Evolutionary conservation across 2,329 filamentous ascomycete species (phyloP), one percentile per base, ranked within the genome.

Genomic region (Colletotrichum theobromicola): DNA sequence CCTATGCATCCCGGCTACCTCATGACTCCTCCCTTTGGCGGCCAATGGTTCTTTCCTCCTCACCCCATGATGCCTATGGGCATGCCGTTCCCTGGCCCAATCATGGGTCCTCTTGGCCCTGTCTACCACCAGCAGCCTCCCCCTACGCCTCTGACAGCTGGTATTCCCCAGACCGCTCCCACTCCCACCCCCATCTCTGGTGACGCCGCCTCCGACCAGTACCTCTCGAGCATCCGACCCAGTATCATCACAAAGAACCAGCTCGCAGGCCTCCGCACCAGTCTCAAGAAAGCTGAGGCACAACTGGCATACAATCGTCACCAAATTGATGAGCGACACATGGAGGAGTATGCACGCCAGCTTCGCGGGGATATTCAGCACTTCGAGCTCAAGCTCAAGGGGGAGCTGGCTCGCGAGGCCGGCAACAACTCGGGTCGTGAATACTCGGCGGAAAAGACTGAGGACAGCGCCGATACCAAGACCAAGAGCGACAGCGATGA

Each of bases 231-330:
- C 8, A 92, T 92, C 75, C 87, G 87, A 26, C 88, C 87, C 5
- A 92, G 90, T 77, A 88, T 90, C n/a, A 90, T 92, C 77, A 92
- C 89, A 9, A 89, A 84, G 79, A 90, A 88, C 77, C 90, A 92
- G 77, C 87, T 92, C 64, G 85, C 88, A 26, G 82, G 83, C 55
- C 85, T 93, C 68, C 86, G 86, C 53, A 78, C 80, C n/a, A 86
- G 87, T n/a, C 84, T 93, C 74, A 90, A 88, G 78, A 88, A 88
- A 72, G 84, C 89, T 53, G 88, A 92, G 76, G 88, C 90, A 74
- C 90, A 93, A 77, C 81, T 93, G 58, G 86, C 88, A 67, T 91
- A 90, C 83, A 92, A 93, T 79, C 88, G 87, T 76, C 90, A 92
- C 76, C 90, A 92, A 77, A 90, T 92, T 75, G 90, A 93, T 72